These are phyloP conservation scores for Astragalus glycyphyllos DNA, from an alignment of 306 rosid species.

Conservation along the genomic window DNA sequence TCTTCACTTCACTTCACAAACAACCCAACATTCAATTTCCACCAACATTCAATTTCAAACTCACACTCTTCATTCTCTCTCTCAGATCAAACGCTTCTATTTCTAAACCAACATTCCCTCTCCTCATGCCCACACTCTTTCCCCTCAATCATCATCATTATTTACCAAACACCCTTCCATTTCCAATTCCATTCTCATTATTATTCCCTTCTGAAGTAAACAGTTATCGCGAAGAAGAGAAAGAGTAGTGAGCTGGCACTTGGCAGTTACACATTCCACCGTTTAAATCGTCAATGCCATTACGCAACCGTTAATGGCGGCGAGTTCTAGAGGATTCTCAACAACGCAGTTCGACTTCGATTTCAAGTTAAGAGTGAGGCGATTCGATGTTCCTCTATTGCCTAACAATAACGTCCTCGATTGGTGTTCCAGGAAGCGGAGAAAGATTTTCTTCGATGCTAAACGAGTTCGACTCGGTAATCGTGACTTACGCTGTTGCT, in stretches of 20 bases:
- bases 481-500: conserved; percentile 52
- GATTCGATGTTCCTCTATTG: conserved; percentile 41
- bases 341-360: conserved; percentile 66
- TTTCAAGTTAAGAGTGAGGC: conserved; percentile 49
- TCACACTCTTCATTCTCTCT: background rate
- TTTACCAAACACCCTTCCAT: background rate
- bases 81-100: conserved; percentile 41
- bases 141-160: background rate
- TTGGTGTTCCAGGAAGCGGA: conserved; percentile 50
- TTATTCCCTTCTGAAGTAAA: background rate
- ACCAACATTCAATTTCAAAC: background rate
- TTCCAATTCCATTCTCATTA: conserved; percentile 14
- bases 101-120: conserved; percentile 38
- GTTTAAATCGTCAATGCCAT: conserved; percentile 46
- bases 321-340: conserved; percentile 69
- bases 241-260: background rate
- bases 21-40: background rate
- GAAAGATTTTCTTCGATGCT: conserved; percentile 43
- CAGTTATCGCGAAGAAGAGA: background rate
- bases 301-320: conserved; percentile 56
- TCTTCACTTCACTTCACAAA: background rate
- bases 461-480: conserved; percentile 47
- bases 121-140: background rate
- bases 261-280: conserved; percentile 1
- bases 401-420: conserved; percentile 39